phyloP scores from a whole-genome alignment of 768 basidiomycete species.

The Auricularia sp. region DNA sequence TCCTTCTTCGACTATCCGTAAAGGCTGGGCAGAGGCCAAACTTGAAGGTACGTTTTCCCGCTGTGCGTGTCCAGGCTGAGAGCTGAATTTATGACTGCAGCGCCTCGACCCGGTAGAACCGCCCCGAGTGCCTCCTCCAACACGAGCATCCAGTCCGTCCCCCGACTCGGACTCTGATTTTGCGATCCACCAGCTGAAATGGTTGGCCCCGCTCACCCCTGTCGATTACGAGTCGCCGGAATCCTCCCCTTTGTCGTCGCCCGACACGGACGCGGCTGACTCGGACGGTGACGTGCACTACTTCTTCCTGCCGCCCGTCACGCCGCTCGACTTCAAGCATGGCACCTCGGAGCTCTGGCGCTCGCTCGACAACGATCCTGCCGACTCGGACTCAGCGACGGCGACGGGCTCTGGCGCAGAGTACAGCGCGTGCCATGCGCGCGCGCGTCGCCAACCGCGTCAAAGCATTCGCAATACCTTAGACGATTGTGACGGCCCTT shows the following conservation, averaged over 20 bases:
- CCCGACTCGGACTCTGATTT: background rate
- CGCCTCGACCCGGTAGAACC: no score
- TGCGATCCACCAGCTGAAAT: background rate
- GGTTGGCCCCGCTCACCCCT: background rate
- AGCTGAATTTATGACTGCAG: no score
- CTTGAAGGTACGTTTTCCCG: no score
- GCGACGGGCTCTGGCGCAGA: no score
- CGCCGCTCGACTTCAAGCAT: conserved; percentile 20
- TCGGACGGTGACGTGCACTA: conserved; percentile 86
- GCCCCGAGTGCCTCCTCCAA: background rate
- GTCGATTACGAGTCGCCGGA: background rate
- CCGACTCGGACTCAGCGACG: background rate
- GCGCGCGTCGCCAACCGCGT: no score
- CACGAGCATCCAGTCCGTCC: background rate
- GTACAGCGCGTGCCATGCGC: no score
- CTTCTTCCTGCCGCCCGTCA: conserved; percentile 78
- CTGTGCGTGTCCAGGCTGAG: no score
- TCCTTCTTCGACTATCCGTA: no score
- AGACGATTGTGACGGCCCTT: no score
- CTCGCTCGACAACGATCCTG: background rate
- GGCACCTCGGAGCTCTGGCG: background rate
- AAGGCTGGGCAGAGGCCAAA: no score
- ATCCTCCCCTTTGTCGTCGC: background rate
- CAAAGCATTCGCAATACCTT: no score
- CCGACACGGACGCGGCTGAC: conserved; percentile 52